These are phyloP conservation scores for Pleurozium schreberi DNA, from an alignment of 225 moss, liverwort and hornwort genomes.

Conservation along the genomic window DNA sequence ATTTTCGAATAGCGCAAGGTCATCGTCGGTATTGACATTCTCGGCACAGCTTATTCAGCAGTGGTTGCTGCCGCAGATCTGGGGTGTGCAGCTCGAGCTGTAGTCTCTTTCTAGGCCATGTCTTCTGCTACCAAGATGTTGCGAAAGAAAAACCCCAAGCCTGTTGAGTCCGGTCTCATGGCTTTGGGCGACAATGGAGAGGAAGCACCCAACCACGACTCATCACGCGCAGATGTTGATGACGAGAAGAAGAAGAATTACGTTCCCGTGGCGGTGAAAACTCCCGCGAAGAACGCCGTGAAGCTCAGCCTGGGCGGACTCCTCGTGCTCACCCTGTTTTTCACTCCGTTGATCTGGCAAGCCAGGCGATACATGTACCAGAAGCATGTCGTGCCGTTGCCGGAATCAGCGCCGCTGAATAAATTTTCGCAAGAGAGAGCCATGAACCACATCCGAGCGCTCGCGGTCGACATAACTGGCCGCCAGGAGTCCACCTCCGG, in stretches of 20 bases:
- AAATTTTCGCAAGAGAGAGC: conserved; percentile 87
- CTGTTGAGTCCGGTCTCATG: conserved; percentile 27
- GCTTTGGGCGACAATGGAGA: conserved; percentile 28
- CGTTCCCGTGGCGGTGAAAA: neutral
- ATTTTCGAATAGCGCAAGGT: neutral
- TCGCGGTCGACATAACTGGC: conserved; percentile 49
- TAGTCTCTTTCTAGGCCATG: conserved; percentile 13
- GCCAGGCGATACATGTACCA: conserved; percentile 72
- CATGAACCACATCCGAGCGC: conserved; percentile 65
- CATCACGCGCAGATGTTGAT: neutral
- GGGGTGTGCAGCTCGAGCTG: conserved; percentile 1
- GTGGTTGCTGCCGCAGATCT: neutral
- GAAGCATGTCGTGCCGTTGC: conserved; percentile 57
- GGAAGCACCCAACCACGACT: neutral
- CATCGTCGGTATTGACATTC: neutral
- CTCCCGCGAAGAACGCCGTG: neutral
- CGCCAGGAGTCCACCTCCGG: conserved; percentile 71
- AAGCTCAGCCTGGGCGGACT: conserved; percentile 43
- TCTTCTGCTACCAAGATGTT: conserved; percentile 37
- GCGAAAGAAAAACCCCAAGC: conserved; percentile 33
- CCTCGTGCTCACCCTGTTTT: conserved; percentile 38
- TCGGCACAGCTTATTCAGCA: neutral
- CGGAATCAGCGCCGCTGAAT: conserved; percentile 50
- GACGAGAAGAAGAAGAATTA: conserved; percentile 20
- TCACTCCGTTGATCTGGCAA: conserved; percentile 44